Evolutionary conservation across 139 green algal genomes (phyloP), one percentile per base, ranked within the genome.

Genomic region (Klebsormidium nitens): DNA sequence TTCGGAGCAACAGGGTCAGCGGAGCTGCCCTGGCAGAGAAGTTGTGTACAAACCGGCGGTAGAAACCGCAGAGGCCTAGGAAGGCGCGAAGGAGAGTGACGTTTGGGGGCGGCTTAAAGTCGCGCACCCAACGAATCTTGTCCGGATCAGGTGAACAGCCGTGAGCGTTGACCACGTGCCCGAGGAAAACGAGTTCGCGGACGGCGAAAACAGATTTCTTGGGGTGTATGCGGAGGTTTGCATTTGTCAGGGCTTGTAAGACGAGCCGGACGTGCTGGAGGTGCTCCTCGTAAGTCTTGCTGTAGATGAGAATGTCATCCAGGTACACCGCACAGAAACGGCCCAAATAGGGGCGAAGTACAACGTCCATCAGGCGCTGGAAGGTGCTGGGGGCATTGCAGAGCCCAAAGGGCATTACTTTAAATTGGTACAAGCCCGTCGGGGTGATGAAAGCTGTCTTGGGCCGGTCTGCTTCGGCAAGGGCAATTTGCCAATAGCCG

Each of bases 181-280:
- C 82, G 5, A 87, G 47, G 37, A 76, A 85, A 26, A 77, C 47
- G 31, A 82, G 11, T 17, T 70, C n/a, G 14, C 37, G 5, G 19
- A 52, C 49, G 35, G 36, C 37, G 44, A 85, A 85, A 0, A 72
- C 37, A 49, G 74, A 85, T 47, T 88, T 88, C n/a, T 39, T 47
- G 1, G 61, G 17, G n/a, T 84, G 81, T 5, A 66, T 72, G 55
- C 76, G 82, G 0, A 85, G 17, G 36, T 84, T 35, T 32, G 86
- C 31, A 0, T 81, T 48, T 4, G 62, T 32, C 6, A 89, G 56
- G 0, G 65, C 23, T 0, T 72, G 29, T 0, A 87, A 42, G 0
- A 86, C 77, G 1, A 42, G 26, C 31, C 37, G n/a, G 36, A 69
- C 26, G 62, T 69, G 62, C n/a, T 62, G 14, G 5, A 36, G 3